These are phyloP conservation scores for Cnidoscolus chayamansa DNA, from an alignment of 441 rosid genomes.

Conservation along the genomic window DNA sequence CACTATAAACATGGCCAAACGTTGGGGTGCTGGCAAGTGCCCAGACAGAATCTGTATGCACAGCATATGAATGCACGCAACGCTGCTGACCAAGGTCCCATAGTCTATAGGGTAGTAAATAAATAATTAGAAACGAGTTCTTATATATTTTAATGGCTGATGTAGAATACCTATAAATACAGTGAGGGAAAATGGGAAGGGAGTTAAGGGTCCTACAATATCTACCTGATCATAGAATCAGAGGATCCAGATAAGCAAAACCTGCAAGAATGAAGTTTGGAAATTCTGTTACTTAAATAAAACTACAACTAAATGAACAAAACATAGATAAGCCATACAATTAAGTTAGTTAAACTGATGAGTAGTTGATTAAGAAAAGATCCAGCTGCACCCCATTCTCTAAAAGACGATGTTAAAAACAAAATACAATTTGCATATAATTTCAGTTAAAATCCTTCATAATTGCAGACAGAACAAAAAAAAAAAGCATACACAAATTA, in stretches of 20 bases:
- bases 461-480: not conserved
- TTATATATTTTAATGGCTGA: conserved; percentile 7
- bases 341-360: not conserved
- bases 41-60: conserved; percentile 99
- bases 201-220: conserved; percentile 13
- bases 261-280: conserved; percentile 47
- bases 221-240: conserved; percentile 97
- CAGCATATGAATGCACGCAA: conserved; percentile 97
- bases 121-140: conserved; percentile 28
- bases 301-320: conserved; percentile 5
- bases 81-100: conserved; percentile 99
- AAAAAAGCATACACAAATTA: not conserved
- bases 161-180: not conserved
- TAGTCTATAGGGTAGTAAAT: conserved; percentile 45
- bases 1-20: conserved; percentile 95
- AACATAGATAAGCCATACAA: conserved; percentile 1
- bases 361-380: not conserved
- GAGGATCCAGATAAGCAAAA: conserved; percentile 98
- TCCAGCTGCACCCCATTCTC: not conserved
- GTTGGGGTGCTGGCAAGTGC: conserved; percentile 96
- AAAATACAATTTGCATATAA: not conserved
- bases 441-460: not conserved
- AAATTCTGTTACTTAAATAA: conserved; percentile 10
- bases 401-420: not conserved
- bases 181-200: not conserved